Base-by-base conservation (phyloP, 768 basidiomycete species). In the Sistotremastrum suecicum region DNA sequence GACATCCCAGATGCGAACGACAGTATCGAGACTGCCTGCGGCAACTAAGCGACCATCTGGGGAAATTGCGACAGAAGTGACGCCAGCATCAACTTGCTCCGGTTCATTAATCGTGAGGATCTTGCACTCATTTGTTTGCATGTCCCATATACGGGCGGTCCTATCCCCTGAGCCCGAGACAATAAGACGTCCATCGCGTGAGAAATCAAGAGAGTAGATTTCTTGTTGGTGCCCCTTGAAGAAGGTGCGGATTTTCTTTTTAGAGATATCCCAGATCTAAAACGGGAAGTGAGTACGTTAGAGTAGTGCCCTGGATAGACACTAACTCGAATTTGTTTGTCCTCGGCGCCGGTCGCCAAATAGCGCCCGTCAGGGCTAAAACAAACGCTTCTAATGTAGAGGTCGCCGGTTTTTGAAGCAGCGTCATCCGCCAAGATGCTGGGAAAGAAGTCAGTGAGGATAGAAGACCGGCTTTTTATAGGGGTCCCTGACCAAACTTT, bases 151-250 rank as follows among this genome's bases (percentile, higher is more conserved):
- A 39, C 72, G 60, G 30, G 75, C 75, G 1, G 74, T 76, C 58
- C 71, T 70, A 62, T 80, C 87, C 3, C 90, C 89, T 0, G 86
- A 90, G 10, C 90, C 91, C 3, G 87, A 90, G 7, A 91, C 86
- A 52, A 94, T 81, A 53, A 83, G 71, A 4, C 78, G 71, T 5
- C 91, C 90, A 53, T 91, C 85, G n/a, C 70, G 63, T 2, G 87
- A 86, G 63, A 91, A 94, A 61, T 86, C 88, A 51, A 95, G 79
- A 1, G 89, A 88, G 63, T 94, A 94, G 56, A 95, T 90, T 57
- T 94, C 91, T 57, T 89, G 84, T 55, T 78, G 77, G 64, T 95
- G 91, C 4, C 91, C 91, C 51, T 84, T 79, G 54, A 92, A 88
- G 7, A 85, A 67, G 51, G 75, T 80, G 46, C 80, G 75, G 57